Evolutionary conservation across 257 asterid species (phyloP).

Genomic region (Jasminum sambac): DNA sequence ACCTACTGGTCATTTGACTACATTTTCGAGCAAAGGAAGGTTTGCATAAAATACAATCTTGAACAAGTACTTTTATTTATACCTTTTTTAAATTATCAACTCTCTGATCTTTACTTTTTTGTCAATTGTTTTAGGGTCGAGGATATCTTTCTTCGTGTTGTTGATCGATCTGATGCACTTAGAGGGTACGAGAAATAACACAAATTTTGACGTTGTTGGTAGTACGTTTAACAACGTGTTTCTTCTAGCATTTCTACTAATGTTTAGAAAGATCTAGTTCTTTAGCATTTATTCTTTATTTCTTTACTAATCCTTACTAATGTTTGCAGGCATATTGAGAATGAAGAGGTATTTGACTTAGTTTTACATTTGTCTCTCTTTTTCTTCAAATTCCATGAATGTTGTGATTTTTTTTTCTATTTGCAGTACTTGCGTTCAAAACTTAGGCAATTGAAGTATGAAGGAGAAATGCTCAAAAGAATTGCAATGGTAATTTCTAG

Average conservation of each 20-base stretch:
- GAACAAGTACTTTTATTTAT: background rate
- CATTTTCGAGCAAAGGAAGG: conserved; percentile 64
- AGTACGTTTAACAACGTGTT: too few relatives aligned
- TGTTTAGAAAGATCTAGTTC: background rate
- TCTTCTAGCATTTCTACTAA: too few relatives aligned
- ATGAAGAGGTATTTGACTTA: conserved; percentile 43
- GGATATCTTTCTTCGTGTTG: conserved; percentile 57
- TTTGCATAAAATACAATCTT: background rate
- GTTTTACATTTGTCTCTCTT: background rate
- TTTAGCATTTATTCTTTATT: background rate
- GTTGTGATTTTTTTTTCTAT: conserved; percentile 7
- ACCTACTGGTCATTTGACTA: conserved; percentile 55
- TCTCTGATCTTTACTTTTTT: background rate
- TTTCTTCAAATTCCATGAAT: background rate
- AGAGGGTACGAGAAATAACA: conserved; percentile 28
- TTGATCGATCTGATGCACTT: conserved; percentile 56
- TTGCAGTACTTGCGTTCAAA: conserved; percentile 46
- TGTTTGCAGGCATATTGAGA: conserved; percentile 43
- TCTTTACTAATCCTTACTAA: background rate
- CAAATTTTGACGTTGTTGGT: background rate
- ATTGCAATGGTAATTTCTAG: conserved; percentile 49
- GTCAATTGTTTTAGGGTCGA: conserved; percentile 46
- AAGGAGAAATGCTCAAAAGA: conserved; percentile 58
- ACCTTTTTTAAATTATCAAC: background rate
- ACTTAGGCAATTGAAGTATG: conserved; percentile 52